Percentiles rank a stretch among this genome's conserved stretches.
These are phyloP conservation scores for Sherardia arvensis DNA, from an alignment of 257 asterid genomes.

Conservation along the genomic window DNA sequence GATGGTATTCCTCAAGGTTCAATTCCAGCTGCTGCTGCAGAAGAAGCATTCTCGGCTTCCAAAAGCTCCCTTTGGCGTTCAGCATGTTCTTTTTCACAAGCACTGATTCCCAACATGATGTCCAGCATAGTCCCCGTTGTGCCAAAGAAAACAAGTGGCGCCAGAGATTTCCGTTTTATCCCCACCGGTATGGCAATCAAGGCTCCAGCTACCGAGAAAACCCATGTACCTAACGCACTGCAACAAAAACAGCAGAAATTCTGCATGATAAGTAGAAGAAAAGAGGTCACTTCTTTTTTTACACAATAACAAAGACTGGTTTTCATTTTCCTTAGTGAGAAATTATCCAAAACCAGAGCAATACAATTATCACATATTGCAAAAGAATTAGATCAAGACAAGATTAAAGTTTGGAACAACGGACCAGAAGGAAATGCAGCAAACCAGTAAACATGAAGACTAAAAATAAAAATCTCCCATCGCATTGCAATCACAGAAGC, in stretches of 20 bases:
- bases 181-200: constrained; percentile 91
- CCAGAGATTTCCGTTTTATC: constrained; percentile 70
- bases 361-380: neutral
- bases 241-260: neutral
- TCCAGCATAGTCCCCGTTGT: constrained; percentile 97
- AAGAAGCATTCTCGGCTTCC: constrained; percentile 56
- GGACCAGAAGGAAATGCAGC: neutral
- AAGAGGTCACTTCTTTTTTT: neutral
- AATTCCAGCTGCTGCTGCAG: constrained; percentile 13
- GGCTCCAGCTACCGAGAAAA: constrained; percentile 89
- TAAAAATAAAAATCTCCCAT: neutral
- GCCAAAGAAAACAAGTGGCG: constrained; percentile 91
- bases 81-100: constrained; percentile 91
- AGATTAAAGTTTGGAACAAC: neutral
- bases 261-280: neutral
- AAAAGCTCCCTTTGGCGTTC: constrained; percentile 73
- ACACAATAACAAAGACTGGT: neutral
- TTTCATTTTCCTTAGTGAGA: no score
- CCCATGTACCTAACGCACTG: constrained; percentile 88
- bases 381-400: neutral
- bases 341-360: neutral
- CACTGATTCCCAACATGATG: constrained; percentile 81
- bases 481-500: neutral
- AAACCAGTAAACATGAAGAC: neutral
- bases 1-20: constrained; percentile 41